Percentiles rank a stretch among this genome's conserved stretches.
Conservation (phyloP, 371 early-diverging fungal genomes). For the Mucor indicus region DNA sequence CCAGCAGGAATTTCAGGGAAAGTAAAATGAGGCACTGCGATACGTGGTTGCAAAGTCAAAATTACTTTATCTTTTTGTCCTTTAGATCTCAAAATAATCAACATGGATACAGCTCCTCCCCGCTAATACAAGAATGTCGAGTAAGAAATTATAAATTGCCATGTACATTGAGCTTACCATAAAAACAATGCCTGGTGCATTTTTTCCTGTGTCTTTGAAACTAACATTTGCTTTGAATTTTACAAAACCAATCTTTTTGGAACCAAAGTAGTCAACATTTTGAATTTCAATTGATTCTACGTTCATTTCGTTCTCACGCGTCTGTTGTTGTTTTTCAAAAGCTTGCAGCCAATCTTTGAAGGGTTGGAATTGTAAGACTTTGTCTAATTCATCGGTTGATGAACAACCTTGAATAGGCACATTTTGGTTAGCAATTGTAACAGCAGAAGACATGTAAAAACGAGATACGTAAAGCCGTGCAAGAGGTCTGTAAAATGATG, state of each 20-base stretch:
- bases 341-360: conserved; percentile 57
- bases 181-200: conserved; percentile 76
- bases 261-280: conserved; percentile 67
- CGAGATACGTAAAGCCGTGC: too few relatives aligned
- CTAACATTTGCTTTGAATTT: conserved; percentile 67
- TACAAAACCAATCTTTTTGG: conserved; percentile 68
- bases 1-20: conserved; percentile 84
- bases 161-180: conserved; percentile 48
- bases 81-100: conserved; percentile 58
- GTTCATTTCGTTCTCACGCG: conserved; percentile 30
- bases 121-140: conserved; percentile 46
- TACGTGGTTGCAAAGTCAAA: conserved; percentile 73
- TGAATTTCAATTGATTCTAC: conserved; percentile 58
- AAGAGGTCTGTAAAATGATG: too few relatives aligned
- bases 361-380: conserved; percentile 58
- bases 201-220: conserved; percentile 44
- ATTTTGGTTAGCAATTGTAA: conserved; percentile 27
- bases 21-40: conserved; percentile 60
- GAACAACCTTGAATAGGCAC: conserved; percentile 19
- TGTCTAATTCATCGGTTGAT: conserved; percentile 8
- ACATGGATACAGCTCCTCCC: conserved; percentile 73
- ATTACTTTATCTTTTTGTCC: conserved; percentile 47
- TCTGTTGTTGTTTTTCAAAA: conserved; percentile 47
- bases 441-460: conserved; percentile 1
- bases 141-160: not conserved